Percentiles rank a stretch among this genome's conserved stretches.
phyloP scores from a whole-genome alignment of 2,329 filamentous ascomycete species.

The Aplosporella prunicola region DNA sequence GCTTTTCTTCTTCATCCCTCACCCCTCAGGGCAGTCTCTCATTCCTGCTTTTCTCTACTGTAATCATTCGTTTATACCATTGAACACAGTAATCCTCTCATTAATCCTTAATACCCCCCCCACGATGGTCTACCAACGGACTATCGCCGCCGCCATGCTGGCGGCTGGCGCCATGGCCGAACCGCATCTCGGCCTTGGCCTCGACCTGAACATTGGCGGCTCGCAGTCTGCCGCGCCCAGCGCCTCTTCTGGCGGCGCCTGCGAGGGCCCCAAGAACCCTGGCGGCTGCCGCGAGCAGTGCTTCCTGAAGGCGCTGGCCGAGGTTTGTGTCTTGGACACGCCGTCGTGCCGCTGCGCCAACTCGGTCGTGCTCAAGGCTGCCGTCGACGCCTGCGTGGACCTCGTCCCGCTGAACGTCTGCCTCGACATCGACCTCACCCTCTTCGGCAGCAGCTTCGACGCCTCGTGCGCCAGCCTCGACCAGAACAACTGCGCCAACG shows the following conservation, averaged over 20 bases:
- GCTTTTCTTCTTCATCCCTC: slow-evolving; percentile 10
- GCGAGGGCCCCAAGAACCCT: slow-evolving; percentile 3
- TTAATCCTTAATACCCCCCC: not conserved
- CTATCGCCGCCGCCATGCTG: slow-evolving; percentile 9
- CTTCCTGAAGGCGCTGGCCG: slow-evolving; percentile 9
- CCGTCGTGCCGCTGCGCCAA: slow-evolving; percentile 10
- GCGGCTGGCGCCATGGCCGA: slow-evolving; percentile 1
- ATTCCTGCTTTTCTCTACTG: slow-evolving; percentile 5
- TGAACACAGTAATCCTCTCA: slow-evolving; percentile 4
- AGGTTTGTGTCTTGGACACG: slow-evolving; percentile 7
- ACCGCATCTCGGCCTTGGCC: not conserved
- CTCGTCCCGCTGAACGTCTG: slow-evolving; percentile 10
- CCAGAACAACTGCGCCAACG: slow-evolving; percentile 1
- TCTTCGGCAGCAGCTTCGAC: slow-evolving; percentile 9
- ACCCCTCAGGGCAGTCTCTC: slow-evolving; percentile 3
- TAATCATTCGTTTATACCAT: slow-evolving; percentile 9
- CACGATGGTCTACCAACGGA: slow-evolving; percentile 7
- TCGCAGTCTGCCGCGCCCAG: slow-evolving; percentile 1
- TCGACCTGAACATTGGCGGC: not conserved
- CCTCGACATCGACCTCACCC: slow-evolving; percentile 8
- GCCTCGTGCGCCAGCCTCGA: slow-evolving; percentile 8
- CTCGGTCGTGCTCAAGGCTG: slow-evolving; percentile 8
- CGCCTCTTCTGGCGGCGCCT: slow-evolving; percentile 2
- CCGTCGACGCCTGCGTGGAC: slow-evolving; percentile 8
- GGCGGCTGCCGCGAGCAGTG: slow-evolving; percentile 10